Evolutionary conservation across 306 rosid genomes (phyloP).

Genomic region (Argentina anserina): DNA sequence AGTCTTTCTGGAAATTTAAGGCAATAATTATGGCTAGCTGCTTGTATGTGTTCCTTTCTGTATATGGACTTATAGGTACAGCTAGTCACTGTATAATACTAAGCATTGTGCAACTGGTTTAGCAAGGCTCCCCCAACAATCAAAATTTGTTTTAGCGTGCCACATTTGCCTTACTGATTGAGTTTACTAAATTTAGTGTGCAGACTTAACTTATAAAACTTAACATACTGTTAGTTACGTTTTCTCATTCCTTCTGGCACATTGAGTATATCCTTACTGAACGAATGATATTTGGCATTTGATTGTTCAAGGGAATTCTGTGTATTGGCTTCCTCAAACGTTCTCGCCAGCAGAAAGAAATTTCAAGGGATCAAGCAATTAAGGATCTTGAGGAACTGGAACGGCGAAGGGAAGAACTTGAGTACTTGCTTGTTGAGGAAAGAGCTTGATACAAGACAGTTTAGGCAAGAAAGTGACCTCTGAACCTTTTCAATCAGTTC

Average conservation of each 20-base stretch:
- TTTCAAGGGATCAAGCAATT: slow-evolving; percentile 62
- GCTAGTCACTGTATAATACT: too few species aligned
- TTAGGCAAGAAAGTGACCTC: not conserved
- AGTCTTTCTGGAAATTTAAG: slow-evolving; percentile 26
- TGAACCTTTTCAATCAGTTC: not conserved
- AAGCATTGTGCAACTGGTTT: slow-evolving; percentile 1
- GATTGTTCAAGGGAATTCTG: slow-evolving; percentile 54
- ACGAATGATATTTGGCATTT: slow-evolving; percentile 7
- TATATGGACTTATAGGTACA: too few species aligned
- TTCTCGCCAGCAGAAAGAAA: slow-evolving; percentile 52
- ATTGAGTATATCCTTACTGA: not conserved
- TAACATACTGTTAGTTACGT: not conserved
- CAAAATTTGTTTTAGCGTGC: not conserved
- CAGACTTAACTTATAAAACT: not conserved
- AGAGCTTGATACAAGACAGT: slow-evolving; percentile 29
- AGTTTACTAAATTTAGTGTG: not conserved
- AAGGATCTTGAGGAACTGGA: slow-evolving; percentile 70
- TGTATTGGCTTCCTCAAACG: slow-evolving; percentile 74
- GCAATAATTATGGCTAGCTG: not conserved
- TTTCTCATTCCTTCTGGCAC: not conserved
- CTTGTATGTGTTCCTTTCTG: not conserved
- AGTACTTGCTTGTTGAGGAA: slow-evolving; percentile 41
- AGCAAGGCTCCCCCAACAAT: not conserved
- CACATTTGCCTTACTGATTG: not conserved
- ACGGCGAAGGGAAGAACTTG: slow-evolving; percentile 63